phyloP scores from a whole-genome alignment of 805 yeast genomes.

The Starmerella etchellsii region DNA sequence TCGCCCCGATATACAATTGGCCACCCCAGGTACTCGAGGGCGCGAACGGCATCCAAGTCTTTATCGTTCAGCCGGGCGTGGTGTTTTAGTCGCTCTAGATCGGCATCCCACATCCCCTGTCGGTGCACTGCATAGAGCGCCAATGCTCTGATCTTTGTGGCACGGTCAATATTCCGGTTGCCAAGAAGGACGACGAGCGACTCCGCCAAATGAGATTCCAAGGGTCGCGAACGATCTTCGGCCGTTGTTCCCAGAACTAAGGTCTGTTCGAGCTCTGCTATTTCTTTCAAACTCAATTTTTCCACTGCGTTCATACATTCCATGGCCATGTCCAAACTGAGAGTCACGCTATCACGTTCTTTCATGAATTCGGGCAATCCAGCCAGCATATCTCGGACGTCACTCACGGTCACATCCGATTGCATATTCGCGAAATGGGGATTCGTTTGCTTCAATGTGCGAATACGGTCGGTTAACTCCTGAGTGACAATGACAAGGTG shows the following conservation, averaged over 20 bases:
- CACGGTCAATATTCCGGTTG: constrained; percentile 25
- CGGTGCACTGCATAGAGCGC: constrained; percentile 65
- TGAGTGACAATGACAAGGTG: constrained; percentile 69
- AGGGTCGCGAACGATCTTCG: neutral
- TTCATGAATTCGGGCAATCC: constrained; percentile 29
- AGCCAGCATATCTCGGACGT: constrained; percentile 57
- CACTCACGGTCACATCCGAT: constrained; percentile 52
- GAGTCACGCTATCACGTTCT: constrained; percentile 27
- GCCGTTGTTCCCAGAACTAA: constrained; percentile 46
- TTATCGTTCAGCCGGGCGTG: constrained; percentile 36
- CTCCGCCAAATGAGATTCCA: constrained; percentile 25
- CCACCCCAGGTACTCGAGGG: constrained; percentile 47
- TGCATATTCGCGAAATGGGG: constrained; percentile 62
- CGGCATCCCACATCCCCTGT: constrained; percentile 54
- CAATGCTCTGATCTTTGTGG: constrained; percentile 62
- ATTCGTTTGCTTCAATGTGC: constrained; percentile 55
- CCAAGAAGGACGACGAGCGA: constrained; percentile 46
- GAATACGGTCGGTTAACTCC: constrained; percentile 42
- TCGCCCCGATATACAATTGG: constrained; percentile 8
- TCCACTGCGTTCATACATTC: constrained; percentile 52
- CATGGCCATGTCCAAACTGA: constrained; percentile 34
- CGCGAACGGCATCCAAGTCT: constrained; percentile 41
- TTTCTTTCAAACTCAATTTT: constrained; percentile 46
- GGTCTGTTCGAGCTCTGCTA: constrained; percentile 78
- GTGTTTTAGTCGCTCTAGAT: constrained; percentile 53